These are phyloP conservation scores for Clathrospora elynae DNA, from an alignment of 2,329 filamentous ascomycete species.

Conservation along the genomic window DNA sequence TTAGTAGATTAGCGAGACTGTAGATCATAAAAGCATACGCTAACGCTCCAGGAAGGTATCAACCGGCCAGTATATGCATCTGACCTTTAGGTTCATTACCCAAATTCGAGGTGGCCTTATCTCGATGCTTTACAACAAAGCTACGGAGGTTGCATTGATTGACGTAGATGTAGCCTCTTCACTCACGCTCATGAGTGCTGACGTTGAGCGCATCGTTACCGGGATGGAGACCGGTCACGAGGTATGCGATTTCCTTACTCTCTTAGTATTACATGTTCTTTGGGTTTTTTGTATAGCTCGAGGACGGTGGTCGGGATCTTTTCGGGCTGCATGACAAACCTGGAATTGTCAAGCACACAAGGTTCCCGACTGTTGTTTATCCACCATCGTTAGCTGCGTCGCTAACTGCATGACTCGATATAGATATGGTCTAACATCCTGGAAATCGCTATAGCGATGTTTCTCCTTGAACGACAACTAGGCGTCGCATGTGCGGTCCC, in stretches of 20 bases:
- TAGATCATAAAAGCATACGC: constrained; percentile 5
- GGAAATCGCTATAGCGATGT: constrained; percentile 55
- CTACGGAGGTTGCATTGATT: constrained; percentile 34
- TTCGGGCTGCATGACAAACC: too few species aligned
- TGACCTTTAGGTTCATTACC: constrained; percentile 43
- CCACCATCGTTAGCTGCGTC: too few species aligned
- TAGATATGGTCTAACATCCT: constrained; percentile 45
- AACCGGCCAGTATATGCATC: constrained; percentile 43
- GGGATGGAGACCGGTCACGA: constrained; percentile 45
- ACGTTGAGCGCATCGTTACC: constrained; percentile 44
- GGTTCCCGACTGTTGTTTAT: background rate
- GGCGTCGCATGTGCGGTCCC: constrained; percentile 57
- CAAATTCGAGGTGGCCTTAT: constrained; percentile 46
- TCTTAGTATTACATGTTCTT: too few species aligned
- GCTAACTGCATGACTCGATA: too few species aligned
- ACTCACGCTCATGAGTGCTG: constrained; percentile 46
- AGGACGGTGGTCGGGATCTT: too few species aligned
- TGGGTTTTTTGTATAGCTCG: too few species aligned
- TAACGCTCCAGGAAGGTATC: constrained; percentile 33
- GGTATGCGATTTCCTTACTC: constrained; percentile 3
- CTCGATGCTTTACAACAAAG: constrained; percentile 45
- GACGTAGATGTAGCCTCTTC: constrained; percentile 39
- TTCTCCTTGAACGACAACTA: constrained; percentile 55
- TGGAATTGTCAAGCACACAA: background rate
- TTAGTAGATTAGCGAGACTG: constrained; percentile 19